These are phyloP conservation scores for Tetrastigma voinierianum DNA, from an alignment of 164 flowering plant genomes.

Conservation along the genomic window DNA sequence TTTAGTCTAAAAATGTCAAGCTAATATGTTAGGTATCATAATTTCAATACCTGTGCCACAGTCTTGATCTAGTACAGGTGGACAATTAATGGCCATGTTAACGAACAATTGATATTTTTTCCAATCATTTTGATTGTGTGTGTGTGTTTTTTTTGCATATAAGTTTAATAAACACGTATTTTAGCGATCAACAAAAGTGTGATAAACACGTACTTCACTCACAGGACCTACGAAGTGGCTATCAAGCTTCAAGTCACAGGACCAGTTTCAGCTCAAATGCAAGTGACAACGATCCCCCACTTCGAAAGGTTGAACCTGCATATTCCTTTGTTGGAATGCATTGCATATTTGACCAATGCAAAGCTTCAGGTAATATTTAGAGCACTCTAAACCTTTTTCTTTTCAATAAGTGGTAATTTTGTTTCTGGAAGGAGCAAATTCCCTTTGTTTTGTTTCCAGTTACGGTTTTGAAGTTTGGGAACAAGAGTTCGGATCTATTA, in stretches of 20 bases:
- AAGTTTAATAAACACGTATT: neutral
- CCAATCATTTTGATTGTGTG: constrained; percentile 6
- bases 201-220: constrained; percentile 12
- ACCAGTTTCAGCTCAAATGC: constrained; percentile 74
- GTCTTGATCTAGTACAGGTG: too few species aligned
- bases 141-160: neutral
- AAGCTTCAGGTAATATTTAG: constrained; percentile 68
- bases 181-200: too few species aligned
- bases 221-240: constrained; percentile 69
- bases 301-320: constrained; percentile 80
- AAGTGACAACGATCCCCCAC: constrained; percentile 66
- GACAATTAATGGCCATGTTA: too few species aligned
- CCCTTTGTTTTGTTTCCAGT: constrained; percentile 50
- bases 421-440: constrained; percentile 4
- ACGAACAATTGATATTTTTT: neutral
- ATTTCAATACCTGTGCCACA: too few species aligned
- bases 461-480: constrained; percentile 93
- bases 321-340: constrained; percentile 99
- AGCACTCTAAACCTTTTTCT: neutral
- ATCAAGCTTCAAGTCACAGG: constrained; percentile 49
- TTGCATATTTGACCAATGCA: constrained; percentile 95
- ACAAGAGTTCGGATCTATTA: constrained; percentile 91
- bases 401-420: neutral
- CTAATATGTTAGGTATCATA: too few species aligned
- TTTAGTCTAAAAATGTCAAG: too few species aligned